Evolutionary conservation across 768 basidiomycete species (phyloP), one percentile per base, ranked within the genome.

Genomic region (Tulasnella sp.): DNA sequence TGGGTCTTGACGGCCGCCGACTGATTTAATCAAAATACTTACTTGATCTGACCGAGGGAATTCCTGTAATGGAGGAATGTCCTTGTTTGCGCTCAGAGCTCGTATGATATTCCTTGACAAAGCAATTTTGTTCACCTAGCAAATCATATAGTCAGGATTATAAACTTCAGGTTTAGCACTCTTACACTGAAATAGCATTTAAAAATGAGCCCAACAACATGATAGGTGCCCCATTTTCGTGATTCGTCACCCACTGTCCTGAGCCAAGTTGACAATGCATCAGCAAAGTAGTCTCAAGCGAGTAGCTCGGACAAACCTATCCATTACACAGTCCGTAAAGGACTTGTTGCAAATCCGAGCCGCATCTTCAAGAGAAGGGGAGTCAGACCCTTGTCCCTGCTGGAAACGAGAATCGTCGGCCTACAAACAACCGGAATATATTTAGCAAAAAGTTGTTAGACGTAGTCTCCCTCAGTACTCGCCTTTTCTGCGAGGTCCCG

Each of bases 111-210:
- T 98, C 86, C 95, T 96, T 28, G 96, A 93, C 22, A 99, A 88
- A 1, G 95, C 94, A 85, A 98, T 97, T 80, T 94, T 90, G 86
- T 95, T 94, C 75, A 98, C 91, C 97, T 97, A 83, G 1, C 22
- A 6, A 64, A 78, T 46, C 20, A 44, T 37, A 44, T 42, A 11
- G 24, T 20, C 7, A 42, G 48, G 48, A 34, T 1, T 54, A 28
- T 50, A 46, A 40, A 34, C 72, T 12, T 24, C 75, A 42, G 14
- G 64, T 41, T 54, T 46, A 12, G 78, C 78, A 77, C 41, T 88
- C 93, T 85, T 86, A 92, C 97, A 83, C 93, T 92, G 89, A 99
- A 98, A 87, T 99, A 99, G 74, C 92, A 94, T 86, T 99, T 99
- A 85, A 99, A 87, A 79, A 96, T 92, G 75, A 97, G 88, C 22